phyloP scores from a whole-genome alignment of 805 yeast genomes.

The Candida ovalis region DNA sequence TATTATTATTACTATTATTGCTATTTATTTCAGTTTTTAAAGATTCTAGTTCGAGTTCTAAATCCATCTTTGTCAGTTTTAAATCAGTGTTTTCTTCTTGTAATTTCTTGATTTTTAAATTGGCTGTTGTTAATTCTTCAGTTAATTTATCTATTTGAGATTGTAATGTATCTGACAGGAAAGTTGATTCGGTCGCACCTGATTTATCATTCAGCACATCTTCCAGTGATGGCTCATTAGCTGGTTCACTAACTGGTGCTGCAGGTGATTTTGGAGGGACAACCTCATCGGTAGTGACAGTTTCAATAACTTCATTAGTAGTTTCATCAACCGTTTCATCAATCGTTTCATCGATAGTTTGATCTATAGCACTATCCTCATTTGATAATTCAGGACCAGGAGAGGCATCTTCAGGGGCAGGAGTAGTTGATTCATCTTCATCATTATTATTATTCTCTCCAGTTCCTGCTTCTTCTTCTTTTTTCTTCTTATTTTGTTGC shows the following conservation, averaged over 20 bases:
- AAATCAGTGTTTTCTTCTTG: conserved; percentile 24
- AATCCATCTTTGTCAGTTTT: conserved; percentile 24
- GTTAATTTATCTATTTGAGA: conserved; percentile 33
- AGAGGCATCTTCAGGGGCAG: conserved; percentile 3
- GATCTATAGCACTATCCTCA: no score
- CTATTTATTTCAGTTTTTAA: conserved; percentile 27
- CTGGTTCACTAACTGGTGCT: conserved; percentile 1
- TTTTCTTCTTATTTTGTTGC: conserved; percentile 14
- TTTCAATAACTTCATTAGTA: neutral
- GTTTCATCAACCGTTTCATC: conserved; percentile 2
- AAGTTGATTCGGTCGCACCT: conserved; percentile 20
- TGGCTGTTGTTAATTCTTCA: conserved; percentile 23
- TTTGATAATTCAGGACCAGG: no score
- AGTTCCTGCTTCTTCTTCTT: conserved; percentile 5
- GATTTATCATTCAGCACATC: conserved; percentile 13
- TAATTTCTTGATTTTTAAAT: conserved; percentile 7
- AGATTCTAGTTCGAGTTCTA: conserved; percentile 37
- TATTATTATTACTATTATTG: conserved; percentile 15
- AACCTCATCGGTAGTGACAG: neutral
- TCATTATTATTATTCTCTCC: conserved; percentile 3
- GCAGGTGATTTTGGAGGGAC: neutral
- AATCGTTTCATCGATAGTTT: neutral
- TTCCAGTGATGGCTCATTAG: conserved; percentile 12
- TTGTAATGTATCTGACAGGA: conserved; percentile 26
- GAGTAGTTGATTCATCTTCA: conserved; percentile 3